Base-by-base conservation (phyloP, 2,329 filamentous ascomycete genomes). In the Calonectria leucothoes region DNA sequence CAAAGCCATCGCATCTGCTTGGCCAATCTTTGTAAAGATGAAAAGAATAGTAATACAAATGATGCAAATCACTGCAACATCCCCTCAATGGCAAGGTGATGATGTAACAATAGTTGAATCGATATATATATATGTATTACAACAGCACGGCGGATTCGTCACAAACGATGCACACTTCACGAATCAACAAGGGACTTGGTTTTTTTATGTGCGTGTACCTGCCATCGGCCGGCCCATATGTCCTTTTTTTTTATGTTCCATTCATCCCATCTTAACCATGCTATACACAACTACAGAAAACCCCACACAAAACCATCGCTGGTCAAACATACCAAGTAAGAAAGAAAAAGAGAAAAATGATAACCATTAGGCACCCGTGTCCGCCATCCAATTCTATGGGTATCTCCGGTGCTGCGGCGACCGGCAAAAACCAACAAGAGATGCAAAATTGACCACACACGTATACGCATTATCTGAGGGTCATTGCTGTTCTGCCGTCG, bases 301-400 rank as follows among this genome's bases (percentile, higher is more conserved):
- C n/a, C 45, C 65, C 48, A 49, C 66, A n/a, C n/a, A n/a, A 71
- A 69, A 74, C 74, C 52, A 42, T 73, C 73, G 69, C 69, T 76
- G 73, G 48, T 75, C 72, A 74, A 76, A 72, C 64, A 70, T 39
- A 69, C 33, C 49, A 25, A 55, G 73, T 51, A 69, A 68, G 72
- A 67, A 51, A 71, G 52, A 74, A 67, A 63, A 74, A 72, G 42
- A 70, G 63, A 51, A 71, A 51, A 20, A 75, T 70, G 64, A 49
- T 63, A 48, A 70, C 52, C 63, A 70, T 35, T 29, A 57, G 48
- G 52, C 42, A 61, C 70, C 31, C 59, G 64, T 57, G 49, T 39
- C 52, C 61, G 57, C 69, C 75, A 78, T 79, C 78, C 79, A 82
- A 81, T 70, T 75, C 55, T 72, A 75, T 71, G 74, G 78, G 76